Conservation (phyloP, 2,329 filamentous ascomycete genomes). For the Colletotrichum higginsianum region DNA sequence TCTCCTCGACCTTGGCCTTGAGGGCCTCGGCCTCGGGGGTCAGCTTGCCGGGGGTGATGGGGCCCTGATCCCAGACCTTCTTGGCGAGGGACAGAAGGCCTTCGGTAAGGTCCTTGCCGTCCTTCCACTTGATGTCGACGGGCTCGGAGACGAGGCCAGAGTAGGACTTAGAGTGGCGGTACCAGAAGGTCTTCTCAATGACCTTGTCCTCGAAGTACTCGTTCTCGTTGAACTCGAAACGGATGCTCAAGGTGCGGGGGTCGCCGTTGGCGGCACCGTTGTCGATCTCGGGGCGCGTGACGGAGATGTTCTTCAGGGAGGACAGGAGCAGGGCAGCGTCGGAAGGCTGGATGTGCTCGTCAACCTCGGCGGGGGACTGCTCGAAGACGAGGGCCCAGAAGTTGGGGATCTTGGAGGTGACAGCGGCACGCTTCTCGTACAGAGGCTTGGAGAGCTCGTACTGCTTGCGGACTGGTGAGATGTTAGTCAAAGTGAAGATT, state of each 20-base stretch:
- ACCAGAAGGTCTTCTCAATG: slow-evolving; percentile 94
- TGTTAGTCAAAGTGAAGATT: slow-evolving; percentile 4
- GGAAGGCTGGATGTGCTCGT: slow-evolving; percentile 87
- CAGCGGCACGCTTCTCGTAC: slow-evolving; percentile 81
- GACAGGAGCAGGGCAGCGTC: slow-evolving; percentile 82
- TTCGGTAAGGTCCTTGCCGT: slow-evolving; percentile 85
- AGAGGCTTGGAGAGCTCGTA: slow-evolving; percentile 77
- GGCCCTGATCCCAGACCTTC: slow-evolving; percentile 72
- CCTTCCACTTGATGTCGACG: slow-evolving; percentile 90
- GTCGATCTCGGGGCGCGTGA: slow-evolving; percentile 84
- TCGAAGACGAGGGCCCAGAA: slow-evolving; percentile 98
- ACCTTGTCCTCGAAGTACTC: slow-evolving; percentile 84
- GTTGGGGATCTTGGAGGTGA: slow-evolving; percentile 81
- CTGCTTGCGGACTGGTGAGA: slow-evolving; percentile 78
- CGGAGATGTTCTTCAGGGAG: slow-evolving; percentile 76
- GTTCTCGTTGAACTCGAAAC: slow-evolving; percentile 85
- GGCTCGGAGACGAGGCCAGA: slow-evolving; percentile 89
- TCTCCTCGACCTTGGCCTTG: slow-evolving; percentile 70
- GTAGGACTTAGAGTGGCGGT: slow-evolving; percentile 79
- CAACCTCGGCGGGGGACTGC: slow-evolving; percentile 86
- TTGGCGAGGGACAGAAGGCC: slow-evolving; percentile 83
- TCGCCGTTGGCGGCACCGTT: slow-evolving; percentile 73
- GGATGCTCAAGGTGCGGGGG: slow-evolving; percentile 84
- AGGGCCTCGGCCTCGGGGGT: slow-evolving; percentile 66
- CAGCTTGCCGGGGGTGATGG: slow-evolving; percentile 54